Evolutionary conservation across 352 stramenopile species (phyloP), one percentile per base, ranked within the genome.

Genomic region (Lagenidium giganteum): DNA sequence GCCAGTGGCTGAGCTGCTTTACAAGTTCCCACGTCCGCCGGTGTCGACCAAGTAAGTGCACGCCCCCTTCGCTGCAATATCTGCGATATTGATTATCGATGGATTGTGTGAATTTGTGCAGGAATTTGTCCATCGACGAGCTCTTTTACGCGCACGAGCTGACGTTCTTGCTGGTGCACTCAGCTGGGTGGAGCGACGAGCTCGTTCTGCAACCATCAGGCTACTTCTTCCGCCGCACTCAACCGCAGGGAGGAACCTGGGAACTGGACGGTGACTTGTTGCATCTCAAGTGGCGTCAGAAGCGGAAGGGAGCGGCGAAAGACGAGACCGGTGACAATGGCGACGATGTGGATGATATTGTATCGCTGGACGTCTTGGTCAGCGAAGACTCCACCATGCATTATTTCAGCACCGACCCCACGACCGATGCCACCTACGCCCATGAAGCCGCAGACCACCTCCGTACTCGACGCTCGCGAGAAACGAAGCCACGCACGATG

Each of bases 111-210:
- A 25, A 8, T 29, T 22, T 20, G 2, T 24, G 17, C 53, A 84
- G 71, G 17, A 55, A 75, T 21, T 36, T 89, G 30, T 26, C 67
- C 9, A 52, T 44, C 0, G 67, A 90, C 1, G 72, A 89, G 46
- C 57, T 93, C 8, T 93, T 90, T 39, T 79, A 77, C 45, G 68
- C 62, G 8, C 74, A 92, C 39, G 78, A 93, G 32, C 46, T 93
- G 27, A 92, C 82, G 26, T 88, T 92, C 31, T 37, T 93, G 37
- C 80, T 89, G 61, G 58, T 65, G 8, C 81, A 92, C 43, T 88
- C 76, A 36, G 52, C 67, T 7, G 78, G 82, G 0, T 94, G 70
- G 46, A 90, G 58, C 18, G 82, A 94, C 42, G 82, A 94, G 42
- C 35, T 94, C 13, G 66, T 87, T 16, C 42, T 92, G 4, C 47